phyloP scores from a whole-genome alignment of 768 basidiomycete species.

The Trametes villosa region DNA sequence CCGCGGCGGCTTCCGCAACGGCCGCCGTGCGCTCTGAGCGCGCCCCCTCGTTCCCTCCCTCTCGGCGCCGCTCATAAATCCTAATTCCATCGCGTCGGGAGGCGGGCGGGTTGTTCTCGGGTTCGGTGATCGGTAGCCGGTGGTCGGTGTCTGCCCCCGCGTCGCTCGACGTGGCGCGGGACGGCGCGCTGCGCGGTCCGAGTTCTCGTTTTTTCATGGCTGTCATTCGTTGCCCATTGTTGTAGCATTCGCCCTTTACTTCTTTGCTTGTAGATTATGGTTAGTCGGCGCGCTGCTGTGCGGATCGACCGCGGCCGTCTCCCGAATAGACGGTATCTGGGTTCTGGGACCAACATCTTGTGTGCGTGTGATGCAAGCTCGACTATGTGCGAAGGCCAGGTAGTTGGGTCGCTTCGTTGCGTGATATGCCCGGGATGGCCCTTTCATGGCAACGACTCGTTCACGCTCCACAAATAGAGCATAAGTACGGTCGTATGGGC shows the following conservation, averaged over 20 bases:
- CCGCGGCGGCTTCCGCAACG: slow-evolving; percentile 12
- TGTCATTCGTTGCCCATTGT: not conserved
- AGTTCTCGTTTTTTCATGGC: not conserved
- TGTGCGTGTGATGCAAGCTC: not conserved
- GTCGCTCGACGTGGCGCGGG: slow-evolving; percentile 6
- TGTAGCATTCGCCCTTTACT: not conserved
- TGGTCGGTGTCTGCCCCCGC: not conserved
- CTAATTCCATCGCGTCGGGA: not conserved
- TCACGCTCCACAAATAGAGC: no score
- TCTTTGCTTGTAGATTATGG: not conserved
- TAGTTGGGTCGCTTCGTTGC: no score
- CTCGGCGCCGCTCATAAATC: no score
- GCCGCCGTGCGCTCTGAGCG: slow-evolving; percentile 1
- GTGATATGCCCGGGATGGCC: no score
- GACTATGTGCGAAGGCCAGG: no score
- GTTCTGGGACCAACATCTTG: slow-evolving; percentile 10
- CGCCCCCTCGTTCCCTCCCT: not conserved
- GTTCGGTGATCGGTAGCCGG: not conserved
- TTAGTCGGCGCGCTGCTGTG: slow-evolving; percentile 25
- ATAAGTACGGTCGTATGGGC: no score
- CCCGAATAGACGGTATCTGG: slow-evolving; percentile 21
- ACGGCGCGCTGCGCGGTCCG: not conserved
- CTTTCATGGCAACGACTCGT: no score
- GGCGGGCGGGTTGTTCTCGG: not conserved
- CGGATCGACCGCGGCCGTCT: slow-evolving; percentile 18